phyloP scores from a whole-genome alignment of 148 eudicot species.

The Camellia granthamiana region DNA sequence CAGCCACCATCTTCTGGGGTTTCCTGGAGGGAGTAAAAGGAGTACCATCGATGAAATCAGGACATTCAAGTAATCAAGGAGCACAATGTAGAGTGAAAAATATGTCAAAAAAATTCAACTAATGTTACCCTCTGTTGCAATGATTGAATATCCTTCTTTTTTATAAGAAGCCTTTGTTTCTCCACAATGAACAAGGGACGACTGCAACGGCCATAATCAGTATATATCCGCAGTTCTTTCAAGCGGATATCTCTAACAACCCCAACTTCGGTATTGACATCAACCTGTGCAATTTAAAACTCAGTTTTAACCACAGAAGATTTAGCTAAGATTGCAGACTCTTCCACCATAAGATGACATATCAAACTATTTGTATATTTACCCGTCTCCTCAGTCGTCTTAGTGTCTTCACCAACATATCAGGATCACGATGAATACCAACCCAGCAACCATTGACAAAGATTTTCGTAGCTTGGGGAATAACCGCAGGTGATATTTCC shows the following conservation, averaged over 20 bases:
- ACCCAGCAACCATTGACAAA: conserved; percentile 99
- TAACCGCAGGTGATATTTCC: conserved; percentile 95
- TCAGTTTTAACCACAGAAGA: conserved; percentile 7
- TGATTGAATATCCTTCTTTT: conserved; percentile 75
- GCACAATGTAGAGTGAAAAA: not conserved
- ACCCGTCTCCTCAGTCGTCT: conserved; percentile 91
- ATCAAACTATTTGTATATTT: conserved; percentile 18
- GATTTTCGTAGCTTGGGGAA: conserved; percentile 92
- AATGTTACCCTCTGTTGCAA: conserved; percentile 73
- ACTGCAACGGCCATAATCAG: conserved; percentile 98
- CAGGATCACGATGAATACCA: conserved; percentile 97
- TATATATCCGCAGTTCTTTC: conserved; percentile 90
- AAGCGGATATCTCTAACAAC: conserved; percentile 90
- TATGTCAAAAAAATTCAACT: not conserved
- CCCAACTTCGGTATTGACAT: conserved; percentile 94
- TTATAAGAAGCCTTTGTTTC: conserved; percentile 82
- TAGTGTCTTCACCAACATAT: conserved; percentile 81
- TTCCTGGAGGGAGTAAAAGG: conserved; percentile 51
- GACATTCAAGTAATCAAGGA: conserved; percentile 4
- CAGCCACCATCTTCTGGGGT: conserved; percentile 91
- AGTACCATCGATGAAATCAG: conserved; percentile 5
- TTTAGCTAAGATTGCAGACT: not conserved
- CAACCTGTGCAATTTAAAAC: conserved; percentile 51
- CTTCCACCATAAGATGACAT: not conserved
- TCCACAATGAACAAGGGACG: conserved; percentile 96